phyloP scores from a whole-genome alignment of 140 eudicot species.

The Erigeron philadelphicus region DNA sequence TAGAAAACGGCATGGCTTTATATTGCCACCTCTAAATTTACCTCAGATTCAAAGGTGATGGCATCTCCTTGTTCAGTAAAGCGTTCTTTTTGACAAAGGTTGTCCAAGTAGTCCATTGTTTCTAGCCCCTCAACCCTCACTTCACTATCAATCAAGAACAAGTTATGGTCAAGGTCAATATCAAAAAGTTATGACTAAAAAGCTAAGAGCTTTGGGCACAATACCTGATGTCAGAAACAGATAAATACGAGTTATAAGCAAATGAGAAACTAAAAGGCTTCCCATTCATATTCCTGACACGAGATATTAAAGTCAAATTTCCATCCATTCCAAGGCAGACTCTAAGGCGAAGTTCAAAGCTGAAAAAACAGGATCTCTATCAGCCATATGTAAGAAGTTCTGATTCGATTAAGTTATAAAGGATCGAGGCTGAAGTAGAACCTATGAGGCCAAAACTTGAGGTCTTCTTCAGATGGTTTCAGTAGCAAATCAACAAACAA shows the following conservation, averaged over 20 bases:
- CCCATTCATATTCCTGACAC: slow-evolving; percentile 68
- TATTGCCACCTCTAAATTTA: slow-evolving; percentile 12
- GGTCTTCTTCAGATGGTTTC: slow-evolving; percentile 78
- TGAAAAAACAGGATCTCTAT: slow-evolving; percentile 26
- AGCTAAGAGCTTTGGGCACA: slow-evolving; percentile 9
- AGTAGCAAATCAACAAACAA: slow-evolving; percentile 57
- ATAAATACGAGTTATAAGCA: slow-evolving; percentile 66
- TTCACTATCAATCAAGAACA: slow-evolving; percentile 38
- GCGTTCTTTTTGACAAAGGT: slow-evolving; percentile 40
- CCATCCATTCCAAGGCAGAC: slow-evolving; percentile 64
- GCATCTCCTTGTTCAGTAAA: slow-evolving; percentile 68
- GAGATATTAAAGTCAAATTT: slow-evolving; percentile 55
- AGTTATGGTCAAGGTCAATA: slow-evolving; percentile 10
- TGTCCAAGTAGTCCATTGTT: slow-evolving; percentile 55
- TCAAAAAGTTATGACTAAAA: slow-evolving; percentile 10
- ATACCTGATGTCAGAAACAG: slow-evolving; percentile 90
- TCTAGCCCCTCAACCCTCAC: slow-evolving; percentile 69
- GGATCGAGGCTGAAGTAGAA: slow-evolving; percentile 19
- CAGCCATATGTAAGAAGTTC: slow-evolving; percentile 2
- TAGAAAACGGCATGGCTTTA: background rate
- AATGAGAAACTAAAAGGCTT: slow-evolving; percentile 87
- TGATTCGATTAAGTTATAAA: background rate
- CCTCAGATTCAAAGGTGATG: slow-evolving; percentile 60
- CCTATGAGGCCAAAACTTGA: slow-evolving; percentile 85
- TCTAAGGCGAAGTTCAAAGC: slow-evolving; percentile 81